These are phyloP conservation scores for Ustilago sp. DNA, from an alignment of 1,284 basidiomycete species.

Conservation along the genomic window DNA sequence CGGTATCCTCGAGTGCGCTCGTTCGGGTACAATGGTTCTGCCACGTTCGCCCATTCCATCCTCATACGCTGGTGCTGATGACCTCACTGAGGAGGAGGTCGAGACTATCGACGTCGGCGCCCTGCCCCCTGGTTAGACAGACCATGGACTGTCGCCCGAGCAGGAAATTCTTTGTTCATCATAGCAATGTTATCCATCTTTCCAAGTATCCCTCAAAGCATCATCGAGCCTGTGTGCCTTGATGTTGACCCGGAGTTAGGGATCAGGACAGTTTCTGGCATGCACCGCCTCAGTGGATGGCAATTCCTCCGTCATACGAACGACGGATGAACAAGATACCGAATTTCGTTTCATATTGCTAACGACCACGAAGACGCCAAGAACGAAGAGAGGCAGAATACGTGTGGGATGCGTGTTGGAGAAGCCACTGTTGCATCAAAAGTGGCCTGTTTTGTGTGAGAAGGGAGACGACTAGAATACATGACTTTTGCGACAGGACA, in stretches of 20 bases:
- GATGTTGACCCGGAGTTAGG: background rate
- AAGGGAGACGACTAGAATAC: constrained; percentile 12
- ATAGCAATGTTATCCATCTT: background rate
- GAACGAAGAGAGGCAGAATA: background rate
- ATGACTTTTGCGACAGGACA: constrained; percentile 6
- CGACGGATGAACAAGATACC: background rate
- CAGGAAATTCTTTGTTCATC: background rate
- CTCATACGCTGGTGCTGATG: constrained; percentile 58
- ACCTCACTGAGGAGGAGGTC: constrained; percentile 57
- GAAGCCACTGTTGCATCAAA: background rate
- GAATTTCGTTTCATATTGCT: constrained; percentile 1
- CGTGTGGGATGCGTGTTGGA: background rate
- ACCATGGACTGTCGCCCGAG: background rate
- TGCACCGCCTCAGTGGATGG: background rate
- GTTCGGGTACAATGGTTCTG: constrained; percentile 75
- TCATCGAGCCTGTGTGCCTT: background rate
- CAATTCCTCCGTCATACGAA: background rate
- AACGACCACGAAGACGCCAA: background rate
- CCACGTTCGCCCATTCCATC: constrained; percentile 66
- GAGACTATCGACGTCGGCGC: constrained; percentile 64
- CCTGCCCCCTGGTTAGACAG: constrained; percentile 64
- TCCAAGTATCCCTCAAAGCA: background rate
- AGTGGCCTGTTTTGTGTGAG: constrained; percentile 4
- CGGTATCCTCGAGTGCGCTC: constrained; percentile 90
- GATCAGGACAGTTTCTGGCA: background rate